These are phyloP conservation scores for Wickerhamomyces alni DNA, from an alignment of 805 yeast genomes.

Conservation along the genomic window DNA sequence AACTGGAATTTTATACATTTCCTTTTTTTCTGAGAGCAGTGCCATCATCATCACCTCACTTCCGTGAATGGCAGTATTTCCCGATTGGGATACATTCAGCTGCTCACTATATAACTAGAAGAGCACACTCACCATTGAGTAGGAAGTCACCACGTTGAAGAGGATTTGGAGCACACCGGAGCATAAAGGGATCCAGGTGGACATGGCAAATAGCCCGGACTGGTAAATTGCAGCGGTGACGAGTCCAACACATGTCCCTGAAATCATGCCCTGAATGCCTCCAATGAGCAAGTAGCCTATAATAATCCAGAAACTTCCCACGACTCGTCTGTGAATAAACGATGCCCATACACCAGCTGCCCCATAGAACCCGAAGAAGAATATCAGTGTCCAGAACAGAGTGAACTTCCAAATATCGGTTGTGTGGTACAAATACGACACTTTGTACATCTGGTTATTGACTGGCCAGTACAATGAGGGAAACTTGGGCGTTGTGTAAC, in stretches of 20 bases:
- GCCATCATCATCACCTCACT: no score
- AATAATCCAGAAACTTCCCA: slow-evolving; percentile 37
- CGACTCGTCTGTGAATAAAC: slow-evolving; percentile 37
- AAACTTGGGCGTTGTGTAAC: slow-evolving; percentile 71
- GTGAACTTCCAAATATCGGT: slow-evolving; percentile 81
- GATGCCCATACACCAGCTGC: slow-evolving; percentile 62
- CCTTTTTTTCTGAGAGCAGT: no score
- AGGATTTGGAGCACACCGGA: slow-evolving; percentile 69
- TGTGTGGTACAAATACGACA: slow-evolving; percentile 60
- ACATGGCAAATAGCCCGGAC: slow-evolving; percentile 80
- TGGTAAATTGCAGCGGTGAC: slow-evolving; percentile 62
- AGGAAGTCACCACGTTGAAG: slow-evolving; percentile 61
- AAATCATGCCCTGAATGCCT: slow-evolving; percentile 54
- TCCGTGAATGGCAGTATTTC: no score
- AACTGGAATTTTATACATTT: no score
- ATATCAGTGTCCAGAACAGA: slow-evolving; percentile 70
- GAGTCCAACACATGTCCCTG: slow-evolving; percentile 76
- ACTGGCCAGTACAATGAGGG: slow-evolving; percentile 80
- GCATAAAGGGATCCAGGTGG: slow-evolving; percentile 91
- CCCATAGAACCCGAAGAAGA: slow-evolving; percentile 56
- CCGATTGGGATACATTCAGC: no score
- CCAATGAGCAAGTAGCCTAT: slow-evolving; percentile 47
- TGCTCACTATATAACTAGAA: slow-evolving; percentile 7
- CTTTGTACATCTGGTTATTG: slow-evolving; percentile 26
- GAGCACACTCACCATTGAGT: slow-evolving; percentile 46